Conservation (phyloP, 2,329 filamentous ascomycete species). For the Verticillium alfalfae region DNA sequence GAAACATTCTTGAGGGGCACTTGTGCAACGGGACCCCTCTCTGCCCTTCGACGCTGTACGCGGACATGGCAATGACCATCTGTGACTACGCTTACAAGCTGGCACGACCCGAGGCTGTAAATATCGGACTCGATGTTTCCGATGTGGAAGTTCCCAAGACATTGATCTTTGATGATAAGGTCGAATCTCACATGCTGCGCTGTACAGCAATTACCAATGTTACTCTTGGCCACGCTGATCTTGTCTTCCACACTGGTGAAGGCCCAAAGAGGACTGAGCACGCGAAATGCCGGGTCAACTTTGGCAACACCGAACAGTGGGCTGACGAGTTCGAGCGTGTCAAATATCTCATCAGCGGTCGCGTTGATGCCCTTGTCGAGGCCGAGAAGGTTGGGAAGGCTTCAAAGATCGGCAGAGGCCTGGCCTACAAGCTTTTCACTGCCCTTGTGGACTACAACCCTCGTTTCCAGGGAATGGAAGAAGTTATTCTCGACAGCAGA, state of each 20-base stretch:
- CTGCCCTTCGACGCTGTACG: conserved; percentile 54
- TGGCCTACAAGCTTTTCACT: conserved; percentile 68
- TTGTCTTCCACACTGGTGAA: conserved; percentile 55
- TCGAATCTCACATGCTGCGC: conserved; percentile 51
- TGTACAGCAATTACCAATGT: conserved; percentile 56
- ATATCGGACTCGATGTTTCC: conserved; percentile 58
- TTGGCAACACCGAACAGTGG: conserved; percentile 56
- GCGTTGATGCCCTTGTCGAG: conserved; percentile 51
- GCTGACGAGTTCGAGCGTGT: conserved; percentile 61
- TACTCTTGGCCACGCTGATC: conserved; percentile 44
- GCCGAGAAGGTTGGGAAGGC: conserved; percentile 61
- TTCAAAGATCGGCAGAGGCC: conserved; percentile 67
- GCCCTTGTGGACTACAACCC: conserved; percentile 51
- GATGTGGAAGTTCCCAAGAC: conserved; percentile 67
- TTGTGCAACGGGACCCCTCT: conserved; percentile 62
- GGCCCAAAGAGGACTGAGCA: conserved; percentile 56
- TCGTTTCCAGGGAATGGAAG: conserved; percentile 52
- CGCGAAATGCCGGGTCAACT: conserved; percentile 53
- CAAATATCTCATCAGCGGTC: conserved; percentile 62
- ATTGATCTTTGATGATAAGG: conserved; percentile 50
- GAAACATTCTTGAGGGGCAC: conserved; percentile 56
- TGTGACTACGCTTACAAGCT: conserved; percentile 60
- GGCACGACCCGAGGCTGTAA: conserved; percentile 47
- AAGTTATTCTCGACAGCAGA: conserved; percentile 47
- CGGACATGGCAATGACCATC: conserved; percentile 60